Evolutionary conservation across 352 stramenopile species (phyloP).

Genomic region (Globisporangium acanthophoron): DNA sequence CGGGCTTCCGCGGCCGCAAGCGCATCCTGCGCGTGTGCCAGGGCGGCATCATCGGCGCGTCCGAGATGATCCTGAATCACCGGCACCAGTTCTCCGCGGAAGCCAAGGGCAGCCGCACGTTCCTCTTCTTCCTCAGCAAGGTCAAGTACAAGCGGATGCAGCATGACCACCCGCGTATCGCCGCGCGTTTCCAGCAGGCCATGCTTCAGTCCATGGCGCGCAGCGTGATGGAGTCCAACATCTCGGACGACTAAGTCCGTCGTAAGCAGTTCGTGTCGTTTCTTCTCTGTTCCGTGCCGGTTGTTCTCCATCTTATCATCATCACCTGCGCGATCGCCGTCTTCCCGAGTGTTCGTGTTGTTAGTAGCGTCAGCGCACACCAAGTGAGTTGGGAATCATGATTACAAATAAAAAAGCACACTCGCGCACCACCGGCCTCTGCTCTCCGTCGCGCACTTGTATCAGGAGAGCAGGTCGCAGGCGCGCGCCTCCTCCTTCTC

Average conservation of each 20-base stretch:
- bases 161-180: slow-evolving; percentile 50
- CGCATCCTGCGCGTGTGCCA: slow-evolving; percentile 79
- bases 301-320: neutral
- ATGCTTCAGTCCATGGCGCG: slow-evolving; percentile 85
- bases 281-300: too few species aligned
- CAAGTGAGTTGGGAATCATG: slow-evolving; percentile 4
- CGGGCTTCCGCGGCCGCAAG: slow-evolving; percentile 71
- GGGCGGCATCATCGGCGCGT: slow-evolving; percentile 70
- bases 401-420: slow-evolving; percentile 37
- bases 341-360: neutral
- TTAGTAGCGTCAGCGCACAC: too few species aligned
- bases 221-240: slow-evolving; percentile 79
- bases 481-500: slow-evolving; percentile 3
- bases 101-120: slow-evolving; percentile 43
- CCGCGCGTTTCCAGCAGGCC: slow-evolving; percentile 74
- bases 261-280: neutral
- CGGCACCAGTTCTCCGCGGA: slow-evolving; percentile 81
- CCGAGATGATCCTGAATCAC: slow-evolving; percentile 77
- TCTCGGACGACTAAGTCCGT: slow-evolving; percentile 58
- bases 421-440: slow-evolving; percentile 2
- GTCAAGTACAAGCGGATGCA: slow-evolving; percentile 69
- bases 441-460: slow-evolving; percentile 25
- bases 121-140: slow-evolving; percentile 81
- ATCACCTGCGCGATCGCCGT: neutral
- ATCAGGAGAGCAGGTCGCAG: slow-evolving; percentile 12